These are phyloP conservation scores for Kwoniella mangroviensis DNA, from an alignment of 768 basidiomycete species.

Conservation along the genomic window DNA sequence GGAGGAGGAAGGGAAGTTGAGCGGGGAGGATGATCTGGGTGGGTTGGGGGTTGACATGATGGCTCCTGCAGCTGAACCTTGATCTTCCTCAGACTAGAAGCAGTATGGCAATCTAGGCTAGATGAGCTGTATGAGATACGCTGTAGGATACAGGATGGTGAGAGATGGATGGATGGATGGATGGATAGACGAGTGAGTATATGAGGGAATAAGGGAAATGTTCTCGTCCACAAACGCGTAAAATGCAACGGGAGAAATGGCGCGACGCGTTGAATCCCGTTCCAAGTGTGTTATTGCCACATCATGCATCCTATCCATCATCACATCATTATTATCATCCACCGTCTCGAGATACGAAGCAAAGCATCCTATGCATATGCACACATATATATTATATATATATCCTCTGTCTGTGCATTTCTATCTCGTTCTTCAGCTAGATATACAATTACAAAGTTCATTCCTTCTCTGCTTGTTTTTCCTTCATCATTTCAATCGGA, in stretches of 20 bases:
- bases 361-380: slow-evolving; percentile 1
- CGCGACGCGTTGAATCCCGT: slow-evolving; percentile 19
- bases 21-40: slow-evolving; percentile 54
- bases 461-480: neutral
- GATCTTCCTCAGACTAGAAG: neutral
- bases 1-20: slow-evolving; percentile 58
- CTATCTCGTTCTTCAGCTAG: neutral
- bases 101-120: neutral
- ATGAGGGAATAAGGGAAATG: slow-evolving; percentile 30
- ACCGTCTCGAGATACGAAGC: neutral
- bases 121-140: neutral
- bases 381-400: neutral
- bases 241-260: slow-evolving; percentile 10
- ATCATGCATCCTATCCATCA: slow-evolving; percentile 1
- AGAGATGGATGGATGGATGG: neutral
- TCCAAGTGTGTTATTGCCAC: slow-evolving; percentile 3
- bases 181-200: slow-evolving; percentile 7
- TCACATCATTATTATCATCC: neutral
- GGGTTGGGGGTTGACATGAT: slow-evolving; percentile 46
- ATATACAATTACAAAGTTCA: neutral
- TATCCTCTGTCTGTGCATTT: neutral
- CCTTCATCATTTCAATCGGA: too few relatives aligned
- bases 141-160: neutral
- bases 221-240: slow-evolving; percentile 16
- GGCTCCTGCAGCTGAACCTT: neutral